A percentile compares a stretch with the other conserved stretches of the same genome.
Evolutionary conservation across 305 asterid species (phyloP).

Genomic region (Salvia sclarea): DNA sequence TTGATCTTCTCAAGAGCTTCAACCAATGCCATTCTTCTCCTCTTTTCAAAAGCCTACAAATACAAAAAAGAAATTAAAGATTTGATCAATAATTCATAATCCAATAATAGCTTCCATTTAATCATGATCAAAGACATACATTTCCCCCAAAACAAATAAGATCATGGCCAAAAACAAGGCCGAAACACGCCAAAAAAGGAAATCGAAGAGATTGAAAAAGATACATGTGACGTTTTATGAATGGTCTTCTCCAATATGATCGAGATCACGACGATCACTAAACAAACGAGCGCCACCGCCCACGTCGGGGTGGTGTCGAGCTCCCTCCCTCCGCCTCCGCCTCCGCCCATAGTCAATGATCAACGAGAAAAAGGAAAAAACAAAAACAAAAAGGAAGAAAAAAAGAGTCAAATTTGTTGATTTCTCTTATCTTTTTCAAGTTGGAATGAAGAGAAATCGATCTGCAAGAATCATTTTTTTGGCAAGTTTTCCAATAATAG

Average conservation of each 20-base stretch:
- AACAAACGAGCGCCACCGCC: conserved; percentile 73
- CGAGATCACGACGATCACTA: conserved; percentile 59
- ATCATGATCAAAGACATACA: neutral
- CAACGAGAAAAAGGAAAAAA: conserved; percentile 13
- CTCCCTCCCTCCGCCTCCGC: conserved; percentile 51
- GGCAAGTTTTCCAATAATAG: conserved; percentile 33
- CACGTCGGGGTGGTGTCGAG: conserved; percentile 82
- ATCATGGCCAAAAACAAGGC: neutral
- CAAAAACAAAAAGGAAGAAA: neutral
- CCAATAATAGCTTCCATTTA: neutral
- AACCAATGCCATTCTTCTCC: conserved; percentile 61
- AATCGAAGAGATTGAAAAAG: neutral
- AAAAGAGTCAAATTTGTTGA: conserved; percentile 16
- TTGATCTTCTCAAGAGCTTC: conserved; percentile 97
- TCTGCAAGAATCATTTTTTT: neutral
- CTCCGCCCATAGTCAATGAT: conserved; percentile 39
- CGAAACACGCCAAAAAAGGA: neutral
- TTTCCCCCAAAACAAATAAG: neutral
- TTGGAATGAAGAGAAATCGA: conserved; percentile 24
- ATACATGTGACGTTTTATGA: conserved; percentile 56
- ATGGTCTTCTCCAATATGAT: conserved; percentile 60
- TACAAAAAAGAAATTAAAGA: conserved; percentile 8
- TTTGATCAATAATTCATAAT: conserved; percentile 5
- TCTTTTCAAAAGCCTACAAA: conserved; percentile 67
- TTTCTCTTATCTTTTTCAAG: conserved; percentile 11